Percentiles rank a stretch among this genome's conserved stretches.
These are phyloP conservation scores for Sclerotinia glacialis DNA, from an alignment of 2,329 filamentous ascomycete genomes.

Conservation along the genomic window DNA sequence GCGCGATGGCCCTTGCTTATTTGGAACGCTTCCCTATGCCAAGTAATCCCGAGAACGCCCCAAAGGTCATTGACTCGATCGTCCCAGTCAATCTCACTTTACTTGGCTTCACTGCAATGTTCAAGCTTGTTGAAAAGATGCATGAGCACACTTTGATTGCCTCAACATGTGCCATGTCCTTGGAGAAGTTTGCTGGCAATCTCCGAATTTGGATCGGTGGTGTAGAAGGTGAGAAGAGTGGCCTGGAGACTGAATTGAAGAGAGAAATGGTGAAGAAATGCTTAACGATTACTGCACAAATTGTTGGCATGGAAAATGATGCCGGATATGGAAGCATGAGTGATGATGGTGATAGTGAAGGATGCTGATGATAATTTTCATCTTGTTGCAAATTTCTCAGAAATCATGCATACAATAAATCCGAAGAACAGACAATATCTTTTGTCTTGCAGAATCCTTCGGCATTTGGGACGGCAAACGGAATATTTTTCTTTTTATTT, in stretches of 20 bases:
- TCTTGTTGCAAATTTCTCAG: not conserved
- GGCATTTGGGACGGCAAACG: not conserved
- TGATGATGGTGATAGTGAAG: constrained; percentile 40
- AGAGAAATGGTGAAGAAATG: constrained; percentile 55
- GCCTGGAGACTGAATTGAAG: constrained; percentile 51
- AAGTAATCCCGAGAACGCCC: constrained; percentile 44
- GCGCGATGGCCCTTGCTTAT: constrained; percentile 60
- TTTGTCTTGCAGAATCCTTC: not conserved
- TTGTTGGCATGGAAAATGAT: constrained; percentile 61
- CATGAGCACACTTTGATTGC: constrained; percentile 48
- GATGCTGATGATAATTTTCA: constrained; percentile 30
- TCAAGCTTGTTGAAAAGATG: constrained; percentile 56
- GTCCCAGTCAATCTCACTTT: constrained; percentile 46
- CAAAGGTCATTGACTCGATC: constrained; percentile 51
- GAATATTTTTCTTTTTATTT: not conserved
- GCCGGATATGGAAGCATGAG: constrained; percentile 59
- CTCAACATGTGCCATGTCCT: constrained; percentile 47
- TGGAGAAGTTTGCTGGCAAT: constrained; percentile 57
- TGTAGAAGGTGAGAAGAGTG: constrained; percentile 49
- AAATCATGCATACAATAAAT: not conserved
- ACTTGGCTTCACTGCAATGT: constrained; percentile 58
- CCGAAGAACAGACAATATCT: not conserved
- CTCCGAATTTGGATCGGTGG: constrained; percentile 62
- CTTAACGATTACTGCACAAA: constrained; percentile 52
- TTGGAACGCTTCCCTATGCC: constrained; percentile 48